Conservation (phyloP, 371 early-diverging fungal species). For the Mucor plumbeus region DNA sequence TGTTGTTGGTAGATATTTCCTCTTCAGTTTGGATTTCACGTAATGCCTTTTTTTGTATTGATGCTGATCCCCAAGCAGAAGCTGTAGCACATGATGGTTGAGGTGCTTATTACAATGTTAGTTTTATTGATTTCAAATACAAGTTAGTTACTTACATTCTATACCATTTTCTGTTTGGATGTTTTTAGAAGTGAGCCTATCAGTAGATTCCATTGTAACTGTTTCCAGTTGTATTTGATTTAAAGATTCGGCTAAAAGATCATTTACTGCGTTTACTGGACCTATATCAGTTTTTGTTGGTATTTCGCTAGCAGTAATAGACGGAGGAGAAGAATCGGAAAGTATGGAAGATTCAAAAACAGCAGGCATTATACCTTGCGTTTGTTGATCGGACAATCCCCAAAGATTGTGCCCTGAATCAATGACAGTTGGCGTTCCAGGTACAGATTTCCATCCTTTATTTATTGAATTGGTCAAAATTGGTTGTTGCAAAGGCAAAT, state of each 20-base stretch:
- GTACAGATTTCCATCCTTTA: slow-evolving; percentile 12
- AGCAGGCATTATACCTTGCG: not conserved
- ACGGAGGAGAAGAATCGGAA: not conserved
- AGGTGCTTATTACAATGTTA: not conserved
- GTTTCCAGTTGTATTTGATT: not conserved
- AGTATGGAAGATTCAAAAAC: not conserved
- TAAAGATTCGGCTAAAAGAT: not conserved
- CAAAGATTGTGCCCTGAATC: slow-evolving; percentile 8
- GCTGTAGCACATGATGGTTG: not conserved
- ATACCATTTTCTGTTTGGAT: not conserved
- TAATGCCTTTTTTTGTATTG: slow-evolving; percentile 1
- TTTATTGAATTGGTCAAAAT: not conserved
- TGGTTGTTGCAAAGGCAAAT: slow-evolving; percentile 7
- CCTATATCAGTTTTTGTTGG: not conserved
- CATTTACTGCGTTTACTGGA: not conserved
- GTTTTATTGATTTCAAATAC: not conserved
- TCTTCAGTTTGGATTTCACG: slow-evolving; percentile 6
- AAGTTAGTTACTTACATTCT: not conserved
- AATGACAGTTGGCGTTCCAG: slow-evolving; percentile 9
- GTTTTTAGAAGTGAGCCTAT: not conserved
- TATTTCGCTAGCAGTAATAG: too few species aligned
- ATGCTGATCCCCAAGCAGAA: not conserved
- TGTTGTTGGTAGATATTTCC: not conserved
- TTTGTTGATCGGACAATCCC: not conserved
- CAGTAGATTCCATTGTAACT: not conserved